Conservation (phyloP, 306 rosid genomes). For the Acacia crassicarpa region DNA sequence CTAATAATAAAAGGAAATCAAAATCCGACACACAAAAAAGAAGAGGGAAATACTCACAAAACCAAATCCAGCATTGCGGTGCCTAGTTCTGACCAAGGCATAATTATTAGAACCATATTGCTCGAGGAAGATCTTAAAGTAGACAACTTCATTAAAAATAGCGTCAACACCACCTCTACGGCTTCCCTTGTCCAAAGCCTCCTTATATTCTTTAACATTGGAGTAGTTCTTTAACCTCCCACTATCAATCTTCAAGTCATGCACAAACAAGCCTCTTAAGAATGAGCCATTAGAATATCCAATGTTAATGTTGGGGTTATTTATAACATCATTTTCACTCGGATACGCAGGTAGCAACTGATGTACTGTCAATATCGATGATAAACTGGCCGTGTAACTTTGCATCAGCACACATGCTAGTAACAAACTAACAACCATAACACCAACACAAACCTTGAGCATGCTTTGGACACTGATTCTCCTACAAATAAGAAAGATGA, state of each 20-base stretch:
- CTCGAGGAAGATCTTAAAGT: constrained; percentile 31
- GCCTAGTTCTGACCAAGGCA: background rate
- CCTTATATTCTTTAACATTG: constrained; percentile 3
- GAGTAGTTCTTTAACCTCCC: background rate
- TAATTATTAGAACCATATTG: constrained; percentile 1
- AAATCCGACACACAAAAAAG: too few relatives aligned
- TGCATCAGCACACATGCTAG: constrained; percentile 11
- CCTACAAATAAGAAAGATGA: background rate
- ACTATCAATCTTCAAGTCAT: too few relatives aligned
- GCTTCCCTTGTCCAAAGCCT: constrained; percentile 29
- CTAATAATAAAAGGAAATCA: too few relatives aligned
- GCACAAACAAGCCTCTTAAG: background rate
- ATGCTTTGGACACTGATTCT: constrained; percentile 3
- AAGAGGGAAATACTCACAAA: constrained; percentile 16
- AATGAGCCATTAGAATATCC: background rate
- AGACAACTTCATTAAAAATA: constrained; percentile 26
- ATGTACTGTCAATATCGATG: constrained; percentile 16
- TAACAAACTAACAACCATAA: constrained; percentile 18
- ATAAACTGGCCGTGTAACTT: constrained; percentile 27
- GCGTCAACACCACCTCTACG: constrained; percentile 32
- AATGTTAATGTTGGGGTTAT: background rate
- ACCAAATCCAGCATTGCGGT: constrained; percentile 31
- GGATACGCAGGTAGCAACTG: background rate
- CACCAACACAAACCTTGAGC: constrained; percentile 21
- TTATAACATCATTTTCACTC: background rate